Conservation (phyloP, 805 yeast species). For the Nakazawaea sp. region DNA sequence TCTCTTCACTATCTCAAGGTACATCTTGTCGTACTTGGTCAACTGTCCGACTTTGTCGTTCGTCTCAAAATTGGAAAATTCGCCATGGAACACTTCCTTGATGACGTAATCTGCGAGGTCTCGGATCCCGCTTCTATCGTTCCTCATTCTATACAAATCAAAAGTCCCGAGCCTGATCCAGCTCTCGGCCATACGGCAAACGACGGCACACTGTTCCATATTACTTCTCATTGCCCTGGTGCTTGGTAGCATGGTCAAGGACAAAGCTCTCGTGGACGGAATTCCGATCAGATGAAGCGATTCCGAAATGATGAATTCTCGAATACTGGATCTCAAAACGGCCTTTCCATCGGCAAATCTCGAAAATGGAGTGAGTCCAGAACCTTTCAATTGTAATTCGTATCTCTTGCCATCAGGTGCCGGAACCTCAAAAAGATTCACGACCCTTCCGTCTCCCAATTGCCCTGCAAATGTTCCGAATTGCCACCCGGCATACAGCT, state of each 20-base stretch:
- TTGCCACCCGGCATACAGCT: slow-evolving; percentile 93
- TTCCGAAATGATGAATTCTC: slow-evolving; percentile 86
- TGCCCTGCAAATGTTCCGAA: slow-evolving; percentile 97
- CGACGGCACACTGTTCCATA: slow-evolving; percentile 79
- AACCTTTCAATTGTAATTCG: slow-evolving; percentile 84
- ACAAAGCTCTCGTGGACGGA: slow-evolving; percentile 80
- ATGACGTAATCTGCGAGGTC: slow-evolving; percentile 68
- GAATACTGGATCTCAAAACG: slow-evolving; percentile 75
- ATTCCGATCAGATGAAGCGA: slow-evolving; percentile 73
- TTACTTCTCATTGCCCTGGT: slow-evolving; percentile 69
- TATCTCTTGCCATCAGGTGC: slow-evolving; percentile 37
- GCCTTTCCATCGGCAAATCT: slow-evolving; percentile 98
- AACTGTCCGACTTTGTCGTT: slow-evolving; percentile 26
- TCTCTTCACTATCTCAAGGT: slow-evolving; percentile 58
- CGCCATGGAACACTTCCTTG: slow-evolving; percentile 46
- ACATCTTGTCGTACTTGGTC: slow-evolving; percentile 65
- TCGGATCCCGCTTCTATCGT: slow-evolving; percentile 57
- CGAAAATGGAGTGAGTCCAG: slow-evolving; percentile 87
- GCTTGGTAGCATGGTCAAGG: slow-evolving; percentile 65
- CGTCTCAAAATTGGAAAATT: slow-evolving; percentile 17
- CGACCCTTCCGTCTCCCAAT: slow-evolving; percentile 91
- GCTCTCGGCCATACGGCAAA: slow-evolving; percentile 72
- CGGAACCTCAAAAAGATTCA: slow-evolving; percentile 67
- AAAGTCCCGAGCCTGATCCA: slow-evolving; percentile 90
- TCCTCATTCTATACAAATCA: slow-evolving; percentile 72